Percentiles rank a stretch among this genome's conserved stretches.
phyloP scores from a whole-genome alignment of 805 yeast species.

The Candida namnaoensis region DNA sequence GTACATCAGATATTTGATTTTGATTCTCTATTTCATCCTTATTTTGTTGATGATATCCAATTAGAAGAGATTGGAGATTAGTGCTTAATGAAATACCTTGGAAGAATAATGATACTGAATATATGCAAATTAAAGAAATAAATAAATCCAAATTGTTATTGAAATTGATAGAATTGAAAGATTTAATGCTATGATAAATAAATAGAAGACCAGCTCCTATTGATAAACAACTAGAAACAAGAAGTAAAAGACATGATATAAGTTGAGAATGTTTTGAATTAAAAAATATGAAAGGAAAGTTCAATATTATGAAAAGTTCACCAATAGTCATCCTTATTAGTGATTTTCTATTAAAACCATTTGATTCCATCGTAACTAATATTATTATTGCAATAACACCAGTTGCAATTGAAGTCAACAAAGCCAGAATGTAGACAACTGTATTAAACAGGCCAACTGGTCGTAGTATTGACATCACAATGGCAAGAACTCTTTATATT shows the following conservation, averaged over 20 bases:
- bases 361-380: slow-evolving; percentile 2
- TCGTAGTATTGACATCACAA: background rate
- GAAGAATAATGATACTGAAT: slow-evolving; percentile 3
- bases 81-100: slow-evolving; percentile 4
- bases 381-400: slow-evolving; percentile 2
- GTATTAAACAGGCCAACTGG: background rate
- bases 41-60: background rate
- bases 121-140: slow-evolving; percentile 5
- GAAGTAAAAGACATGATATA: background rate
- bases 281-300: slow-evolving; percentile 4
- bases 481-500: too few species aligned
- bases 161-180: background rate
- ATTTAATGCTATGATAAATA: slow-evolving; percentile 1
- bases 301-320: slow-evolving; percentile 4
- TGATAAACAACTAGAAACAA: slow-evolving; percentile 5
- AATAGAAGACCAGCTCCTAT: slow-evolving; percentile 17
- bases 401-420: background rate
- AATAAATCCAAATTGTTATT: background rate
- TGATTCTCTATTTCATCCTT: background rate
- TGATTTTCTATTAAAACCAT: slow-evolving; percentile 1
- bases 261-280: background rate
- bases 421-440: background rate
- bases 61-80: background rate
- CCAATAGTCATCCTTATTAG: slow-evolving; percentile 4
- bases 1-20: background rate